Percentiles rank a stretch among this genome's conserved stretches.
Evolutionary conservation across 306 rosid species (phyloP).

Genomic region (Rubus idaeus): DNA sequence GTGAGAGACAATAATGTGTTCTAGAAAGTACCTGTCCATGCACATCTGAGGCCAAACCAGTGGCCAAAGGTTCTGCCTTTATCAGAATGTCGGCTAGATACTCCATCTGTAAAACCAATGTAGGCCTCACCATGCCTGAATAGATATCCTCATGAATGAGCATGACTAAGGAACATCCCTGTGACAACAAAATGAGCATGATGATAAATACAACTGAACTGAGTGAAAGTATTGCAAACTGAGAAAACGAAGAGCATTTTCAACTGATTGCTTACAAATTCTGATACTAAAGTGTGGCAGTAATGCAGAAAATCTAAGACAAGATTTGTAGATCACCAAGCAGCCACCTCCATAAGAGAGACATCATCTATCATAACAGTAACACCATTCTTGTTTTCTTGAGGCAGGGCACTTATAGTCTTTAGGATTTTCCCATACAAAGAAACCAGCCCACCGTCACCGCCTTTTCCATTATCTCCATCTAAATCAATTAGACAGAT

Average conservation of each 20-base stretch:
- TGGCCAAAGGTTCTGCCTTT: slow-evolving; percentile 80
- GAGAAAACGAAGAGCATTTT: slow-evolving; percentile 1
- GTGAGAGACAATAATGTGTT: slow-evolving; percentile 16
- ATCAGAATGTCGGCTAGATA: slow-evolving; percentile 75
- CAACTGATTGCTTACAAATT: slow-evolving; percentile 48
- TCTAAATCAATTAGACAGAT: slow-evolving; percentile 22
- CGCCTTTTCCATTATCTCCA: slow-evolving; percentile 36
- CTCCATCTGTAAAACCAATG: slow-evolving; percentile 70
- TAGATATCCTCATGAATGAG: slow-evolving; percentile 80
- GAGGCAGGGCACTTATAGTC: slow-evolving; percentile 40
- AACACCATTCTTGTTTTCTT: slow-evolving; percentile 46
- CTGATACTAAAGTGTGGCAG: slow-evolving; percentile 73
- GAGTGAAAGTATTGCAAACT: slow-evolving; percentile 5
- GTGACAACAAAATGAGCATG: slow-evolving; percentile 24
- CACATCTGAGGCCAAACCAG: slow-evolving; percentile 94
- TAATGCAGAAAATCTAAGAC: slow-evolving; percentile 89
- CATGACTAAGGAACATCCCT: slow-evolving; percentile 75
- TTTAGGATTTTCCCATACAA: slow-evolving; percentile 64
- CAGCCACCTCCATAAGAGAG: slow-evolving; percentile 80
- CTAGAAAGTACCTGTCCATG: slow-evolving; percentile 85
- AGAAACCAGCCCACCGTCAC: slow-evolving; percentile 51
- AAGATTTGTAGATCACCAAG: slow-evolving; percentile 67
- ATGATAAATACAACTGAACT: slow-evolving; percentile 6
- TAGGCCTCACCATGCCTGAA: slow-evolving; percentile 53
- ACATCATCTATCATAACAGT: slow-evolving; percentile 77